These are phyloP conservation scores for Pueraria montana DNA, from an alignment of 306 rosid genomes.

Conservation along the genomic window DNA sequence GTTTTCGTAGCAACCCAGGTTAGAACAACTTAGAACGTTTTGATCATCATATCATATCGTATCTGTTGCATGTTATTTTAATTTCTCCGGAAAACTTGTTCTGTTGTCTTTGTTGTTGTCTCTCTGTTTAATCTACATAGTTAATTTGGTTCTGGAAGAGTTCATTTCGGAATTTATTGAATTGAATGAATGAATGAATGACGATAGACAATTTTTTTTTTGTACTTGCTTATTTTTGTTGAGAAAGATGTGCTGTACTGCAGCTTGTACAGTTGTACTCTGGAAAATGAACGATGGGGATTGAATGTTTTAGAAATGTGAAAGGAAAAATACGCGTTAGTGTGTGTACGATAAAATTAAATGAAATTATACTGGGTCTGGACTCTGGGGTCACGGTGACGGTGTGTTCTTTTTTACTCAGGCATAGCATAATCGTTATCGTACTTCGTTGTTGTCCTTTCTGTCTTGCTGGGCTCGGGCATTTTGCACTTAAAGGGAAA, in stretches of 20 bases:
- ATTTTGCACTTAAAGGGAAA: not conserved
- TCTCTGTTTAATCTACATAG: not conserved
- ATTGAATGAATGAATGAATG: not conserved
- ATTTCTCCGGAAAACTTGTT: not conserved
- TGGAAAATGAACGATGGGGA: not conserved
- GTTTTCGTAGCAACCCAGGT: slow-evolving; percentile 47
- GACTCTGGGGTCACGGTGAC: no score
- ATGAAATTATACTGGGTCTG: not conserved
- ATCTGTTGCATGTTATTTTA: slow-evolving; percentile 6
- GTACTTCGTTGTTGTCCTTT: not conserved
- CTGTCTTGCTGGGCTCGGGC: not conserved
- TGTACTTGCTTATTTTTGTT: not conserved
- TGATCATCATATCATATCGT: slow-evolving; percentile 14
- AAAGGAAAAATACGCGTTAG: not conserved
- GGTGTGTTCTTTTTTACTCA: not conserved
- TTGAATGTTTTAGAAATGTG: not conserved
- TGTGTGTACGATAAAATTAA: not conserved
- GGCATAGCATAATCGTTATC: not conserved
- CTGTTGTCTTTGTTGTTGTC: not conserved
- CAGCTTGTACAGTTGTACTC: not conserved
- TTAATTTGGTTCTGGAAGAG: not conserved
- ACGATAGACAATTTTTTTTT: not conserved
- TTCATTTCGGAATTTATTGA: not conserved
- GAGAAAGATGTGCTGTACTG: not conserved
- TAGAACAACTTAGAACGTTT: slow-evolving; percentile 30